Conservation (phyloP, 2,329 filamentous ascomycete genomes). For the Colletotrichum horii region DNA sequence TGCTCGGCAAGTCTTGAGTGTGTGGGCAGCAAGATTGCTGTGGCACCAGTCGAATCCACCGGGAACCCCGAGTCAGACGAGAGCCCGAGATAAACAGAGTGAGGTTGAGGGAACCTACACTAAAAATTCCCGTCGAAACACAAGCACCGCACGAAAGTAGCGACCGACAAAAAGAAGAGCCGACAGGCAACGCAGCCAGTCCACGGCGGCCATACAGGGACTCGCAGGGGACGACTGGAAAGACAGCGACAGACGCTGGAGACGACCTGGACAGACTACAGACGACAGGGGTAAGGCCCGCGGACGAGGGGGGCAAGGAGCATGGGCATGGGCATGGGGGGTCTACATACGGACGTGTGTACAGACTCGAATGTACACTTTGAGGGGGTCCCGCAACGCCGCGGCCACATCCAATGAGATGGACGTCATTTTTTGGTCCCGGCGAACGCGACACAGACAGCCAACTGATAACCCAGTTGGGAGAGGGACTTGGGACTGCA, state of each 20-base stretch:
- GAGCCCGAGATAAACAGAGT: constrained; percentile 8
- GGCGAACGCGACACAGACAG: constrained; percentile 19
- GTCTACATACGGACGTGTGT: background rate
- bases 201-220: background rate
- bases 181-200: background rate
- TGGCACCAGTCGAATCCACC: constrained; percentile 19
- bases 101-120: constrained; percentile 16
- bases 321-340: constrained; percentile 5
- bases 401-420: constrained; percentile 9
- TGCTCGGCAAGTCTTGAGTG: constrained; percentile 11
- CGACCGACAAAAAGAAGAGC: background rate
- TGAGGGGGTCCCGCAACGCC: background rate
- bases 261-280: background rate
- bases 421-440: constrained; percentile 20
- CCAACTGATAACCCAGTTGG: constrained; percentile 4
- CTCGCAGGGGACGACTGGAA: background rate
- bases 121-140: background rate
- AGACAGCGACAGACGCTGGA: background rate
- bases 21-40: constrained; percentile 18
- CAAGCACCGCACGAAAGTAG: background rate
- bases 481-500: background rate
- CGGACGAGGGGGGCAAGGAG: background rate
- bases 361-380: background rate
- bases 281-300: background rate
- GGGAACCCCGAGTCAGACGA: constrained; percentile 17